Evolutionary conservation across 23 red algal genomes (phyloP), one percentile per base, ranked within the genome.

Genomic region (Cyanidiococcus yangmingshanensis): DNA sequence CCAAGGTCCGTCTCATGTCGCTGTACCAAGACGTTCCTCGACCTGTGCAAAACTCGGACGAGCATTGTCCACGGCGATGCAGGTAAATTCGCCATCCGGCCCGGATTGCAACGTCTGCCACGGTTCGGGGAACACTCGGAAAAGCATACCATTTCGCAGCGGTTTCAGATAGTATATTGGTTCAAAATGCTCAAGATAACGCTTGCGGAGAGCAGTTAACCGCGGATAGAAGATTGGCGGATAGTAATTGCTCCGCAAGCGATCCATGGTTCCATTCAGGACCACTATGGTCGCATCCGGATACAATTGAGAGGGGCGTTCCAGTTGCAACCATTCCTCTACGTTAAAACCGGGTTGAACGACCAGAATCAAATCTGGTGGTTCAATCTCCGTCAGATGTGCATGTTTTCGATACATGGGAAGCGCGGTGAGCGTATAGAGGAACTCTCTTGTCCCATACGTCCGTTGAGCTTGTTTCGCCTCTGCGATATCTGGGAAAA

Each of bases 281-380:
- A 89, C 80, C 27, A 96, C 77, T 2, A 96, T 39, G 29, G 78
- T 41, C 25, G 87, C 54, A 1, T 57, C 50, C 3, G 63, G 63
- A 71, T 71, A 71, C 32, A 32, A 35, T 29, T 27, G 27, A 12
- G 32, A 7, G 15, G 63, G 63, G 3, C n/a, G n/a, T 76, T 96
- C 87, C 58, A 96, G 83, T 59, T 83, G 39, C 59, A 96, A 82
- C 87, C 88, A 96, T 58, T 96, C 92, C 31, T 81, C 63, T 33
- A 96, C 68, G 67, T 96, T 90, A 74, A 96, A 96, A 1, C 92
- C 92, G 29, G 92, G 92, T 27, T 90, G 79, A 21, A 96, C 82
- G 38, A 96, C 82, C 24, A 85, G 40, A 24, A 81, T 39, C 0
- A 96, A 39, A 0, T 50, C 59, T 35, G 50, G 59, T 68, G 71